phyloP scores from a whole-genome alignment of 305 asterid species.

The Nicotiana rustica region DNA sequence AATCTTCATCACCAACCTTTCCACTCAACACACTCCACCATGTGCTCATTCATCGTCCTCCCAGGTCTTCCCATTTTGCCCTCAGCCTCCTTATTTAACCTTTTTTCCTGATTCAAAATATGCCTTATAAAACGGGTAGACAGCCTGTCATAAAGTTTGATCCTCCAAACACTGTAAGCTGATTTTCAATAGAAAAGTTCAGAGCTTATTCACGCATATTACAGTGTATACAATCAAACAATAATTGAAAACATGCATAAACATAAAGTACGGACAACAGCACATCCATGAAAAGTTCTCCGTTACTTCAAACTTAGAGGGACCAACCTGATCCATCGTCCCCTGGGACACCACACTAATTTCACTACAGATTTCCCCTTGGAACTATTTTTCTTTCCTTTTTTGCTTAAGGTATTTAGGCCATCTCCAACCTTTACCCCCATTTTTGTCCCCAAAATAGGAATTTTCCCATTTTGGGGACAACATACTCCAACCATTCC shows the following conservation, averaged over 20 bases:
- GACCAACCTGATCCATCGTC: not conserved
- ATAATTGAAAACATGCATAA: no score
- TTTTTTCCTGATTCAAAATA: not conserved
- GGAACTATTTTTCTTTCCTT: not conserved
- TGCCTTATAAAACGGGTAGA: not conserved
- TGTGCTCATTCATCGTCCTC: not conserved
- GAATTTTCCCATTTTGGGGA: no score
- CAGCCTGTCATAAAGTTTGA: not conserved
- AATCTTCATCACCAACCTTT: not conserved
- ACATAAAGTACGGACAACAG: no score
- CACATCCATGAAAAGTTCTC: no score
- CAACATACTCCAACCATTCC: no score
- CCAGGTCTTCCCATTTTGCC: conserved; percentile 5
- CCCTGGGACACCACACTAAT: not conserved
- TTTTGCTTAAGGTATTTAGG: not conserved
- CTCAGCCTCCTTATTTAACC: not conserved
- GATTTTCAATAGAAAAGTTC: no score
- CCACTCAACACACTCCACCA: not conserved
- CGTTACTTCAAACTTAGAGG: no score
- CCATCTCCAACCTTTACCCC: no score
- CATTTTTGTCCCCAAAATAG: no score
- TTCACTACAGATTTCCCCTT: not conserved
- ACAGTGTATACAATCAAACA: no score
- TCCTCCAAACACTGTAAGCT: no score
- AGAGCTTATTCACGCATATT: no score